phyloP scores from a whole-genome alignment of 441 rosid genomes.

The Croton laevigatus region DNA sequence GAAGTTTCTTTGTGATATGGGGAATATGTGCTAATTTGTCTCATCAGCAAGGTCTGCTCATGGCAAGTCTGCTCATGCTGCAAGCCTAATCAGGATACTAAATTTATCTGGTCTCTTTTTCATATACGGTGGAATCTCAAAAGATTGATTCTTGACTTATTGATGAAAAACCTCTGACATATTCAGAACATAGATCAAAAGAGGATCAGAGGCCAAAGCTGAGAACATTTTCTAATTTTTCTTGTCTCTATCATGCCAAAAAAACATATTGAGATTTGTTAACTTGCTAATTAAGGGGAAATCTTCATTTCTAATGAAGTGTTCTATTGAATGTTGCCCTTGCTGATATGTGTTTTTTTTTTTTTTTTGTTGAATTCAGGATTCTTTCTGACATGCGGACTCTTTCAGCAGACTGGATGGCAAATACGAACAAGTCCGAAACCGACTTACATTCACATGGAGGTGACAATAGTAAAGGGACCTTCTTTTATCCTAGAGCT shows the following conservation, averaged over 20 bases:
- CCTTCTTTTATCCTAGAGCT: slow-evolving; percentile 93
- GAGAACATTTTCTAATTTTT: slow-evolving; percentile 1
- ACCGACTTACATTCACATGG: slow-evolving; percentile 74
- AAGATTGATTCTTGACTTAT: not conserved
- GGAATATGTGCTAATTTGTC: too few relatives aligned
- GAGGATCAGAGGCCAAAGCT: slow-evolving; percentile 8
- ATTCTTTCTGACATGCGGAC: slow-evolving; percentile 99
- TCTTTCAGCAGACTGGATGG: slow-evolving; percentile 99
- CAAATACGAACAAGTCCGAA: slow-evolving; percentile 88
- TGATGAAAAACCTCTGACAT: not conserved
- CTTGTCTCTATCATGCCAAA: not conserved
- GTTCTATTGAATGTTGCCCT: not conserved
- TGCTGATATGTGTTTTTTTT: slow-evolving; percentile 21
- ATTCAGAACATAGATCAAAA: not conserved
- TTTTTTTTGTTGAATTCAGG: slow-evolving; percentile 51
- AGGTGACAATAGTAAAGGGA: slow-evolving; percentile 76
- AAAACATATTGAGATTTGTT: slow-evolving; percentile 13
- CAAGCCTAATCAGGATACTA: not conserved
- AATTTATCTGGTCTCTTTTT: not conserved
- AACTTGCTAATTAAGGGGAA: not conserved
- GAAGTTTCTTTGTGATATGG: too few relatives aligned
- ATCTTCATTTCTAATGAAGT: not conserved
- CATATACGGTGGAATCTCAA: not conserved
- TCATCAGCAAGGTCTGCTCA: too few relatives aligned
- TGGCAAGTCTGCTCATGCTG: not conserved